These are phyloP conservation scores for Leccinum ochraceum DNA, from an alignment of 768 basidiomycete species.

Conservation along the genomic window DNA sequence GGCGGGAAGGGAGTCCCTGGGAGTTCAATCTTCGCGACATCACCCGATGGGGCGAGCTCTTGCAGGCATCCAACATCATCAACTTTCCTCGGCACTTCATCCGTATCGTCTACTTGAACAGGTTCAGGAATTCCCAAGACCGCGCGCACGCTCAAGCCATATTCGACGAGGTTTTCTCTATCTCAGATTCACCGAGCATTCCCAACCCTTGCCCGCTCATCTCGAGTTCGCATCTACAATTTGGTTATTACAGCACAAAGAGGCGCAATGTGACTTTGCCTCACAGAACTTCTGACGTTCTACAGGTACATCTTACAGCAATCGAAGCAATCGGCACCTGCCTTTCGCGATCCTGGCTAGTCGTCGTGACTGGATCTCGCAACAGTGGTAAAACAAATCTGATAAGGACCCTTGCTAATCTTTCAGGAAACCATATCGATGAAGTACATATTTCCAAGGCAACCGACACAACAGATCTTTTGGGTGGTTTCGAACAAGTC, in stretches of 20 bases:
- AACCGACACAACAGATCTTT: slow-evolving; percentile 90
- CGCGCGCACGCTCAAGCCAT: slow-evolving; percentile 49
- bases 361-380: slow-evolving; percentile 80
- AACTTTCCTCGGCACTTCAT: slow-evolving; percentile 64
- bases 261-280: slow-evolving; percentile 36
- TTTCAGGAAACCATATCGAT: slow-evolving; percentile 65
- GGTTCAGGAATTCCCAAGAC: slow-evolving; percentile 80
- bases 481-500: slow-evolving; percentile 95
- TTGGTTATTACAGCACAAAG: slow-evolving; percentile 59
- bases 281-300: slow-evolving; percentile 48
- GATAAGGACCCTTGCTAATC: slow-evolving; percentile 65
- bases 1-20: slow-evolving; percentile 86
- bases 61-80: slow-evolving; percentile 34
- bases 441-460: slow-evolving; percentile 82
- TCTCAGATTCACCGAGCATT: slow-evolving; percentile 36
- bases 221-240: slow-evolving; percentile 52
- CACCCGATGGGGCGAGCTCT: slow-evolving; percentile 78
- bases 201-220: slow-evolving; percentile 38
- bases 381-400: slow-evolving; percentile 80
- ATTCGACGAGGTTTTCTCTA: slow-evolving; percentile 55
- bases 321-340: slow-evolving; percentile 78
- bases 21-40: slow-evolving; percentile 98
- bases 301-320: slow-evolving; percentile 62
- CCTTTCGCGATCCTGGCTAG: slow-evolving; percentile 77
- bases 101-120: slow-evolving; percentile 74